Conservation (phyloP, 768 basidiomycete species). For the Rubroboletus pulcherrimus region DNA sequence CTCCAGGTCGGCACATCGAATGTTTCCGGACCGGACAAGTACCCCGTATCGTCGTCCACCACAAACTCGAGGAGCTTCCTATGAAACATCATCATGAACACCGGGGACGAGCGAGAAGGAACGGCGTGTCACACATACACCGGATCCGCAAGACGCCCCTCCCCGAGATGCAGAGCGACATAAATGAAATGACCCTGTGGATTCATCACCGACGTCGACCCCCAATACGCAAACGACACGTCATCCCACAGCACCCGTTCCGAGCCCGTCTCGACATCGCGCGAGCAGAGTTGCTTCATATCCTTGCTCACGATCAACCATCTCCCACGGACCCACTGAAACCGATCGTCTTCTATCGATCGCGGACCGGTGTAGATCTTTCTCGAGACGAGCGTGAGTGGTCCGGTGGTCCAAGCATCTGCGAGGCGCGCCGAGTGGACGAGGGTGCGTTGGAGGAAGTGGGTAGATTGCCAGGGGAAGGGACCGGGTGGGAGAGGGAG, state of each 20-base stretch:
- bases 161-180: conserved; percentile 9
- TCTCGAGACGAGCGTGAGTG: conserved; percentile 6
- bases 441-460: conserved; percentile 17
- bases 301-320: conserved; percentile 19
- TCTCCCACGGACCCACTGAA: conserved; percentile 16
- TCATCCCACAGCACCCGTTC: conserved; percentile 18
- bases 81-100: background rate
- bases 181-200: conserved; percentile 14
- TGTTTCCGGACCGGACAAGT: conserved; percentile 5
- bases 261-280: conserved; percentile 15
- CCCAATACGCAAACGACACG: conserved; percentile 6
- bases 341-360: conserved; percentile 4
- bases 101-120: background rate
- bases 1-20: conserved; percentile 15
- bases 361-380: conserved; percentile 7
- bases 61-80: conserved; percentile 19
- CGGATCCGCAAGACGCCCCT: conserved; percentile 6
- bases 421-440: conserved; percentile 14
- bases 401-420: conserved; percentile 11
- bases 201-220: conserved; percentile 6
- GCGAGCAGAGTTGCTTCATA: conserved; percentile 7
- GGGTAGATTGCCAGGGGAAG: conserved; percentile 18
- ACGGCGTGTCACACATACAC: conserved; percentile 11
- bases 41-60: conserved; percentile 16
- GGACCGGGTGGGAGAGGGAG: conserved; percentile 20